phyloP scores from a whole-genome alignment of 495 filamentous ascomycete genomes.

The Hapsidospora chrysogenum region DNA sequence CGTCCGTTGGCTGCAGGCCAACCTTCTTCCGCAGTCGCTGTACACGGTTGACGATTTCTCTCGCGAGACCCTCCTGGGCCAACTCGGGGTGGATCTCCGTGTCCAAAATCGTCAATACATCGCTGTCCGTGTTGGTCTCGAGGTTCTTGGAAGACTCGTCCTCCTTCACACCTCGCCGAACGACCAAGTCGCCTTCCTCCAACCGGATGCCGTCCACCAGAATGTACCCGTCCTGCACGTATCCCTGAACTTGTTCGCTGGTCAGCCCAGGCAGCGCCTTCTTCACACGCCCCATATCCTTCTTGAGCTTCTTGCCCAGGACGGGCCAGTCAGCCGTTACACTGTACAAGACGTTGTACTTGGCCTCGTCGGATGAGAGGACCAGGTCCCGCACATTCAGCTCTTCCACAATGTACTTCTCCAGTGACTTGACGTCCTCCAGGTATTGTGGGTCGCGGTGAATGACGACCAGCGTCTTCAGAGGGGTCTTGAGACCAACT shows the following conservation, averaged over 20 bases:
- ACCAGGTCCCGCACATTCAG: constrained; percentile 79
- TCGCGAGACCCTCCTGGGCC: constrained; percentile 55
- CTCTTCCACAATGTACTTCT: constrained; percentile 76
- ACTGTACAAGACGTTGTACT: constrained; percentile 82
- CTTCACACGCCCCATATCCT: constrained; percentile 77
- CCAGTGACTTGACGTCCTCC: constrained; percentile 68
- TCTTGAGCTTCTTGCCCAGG: constrained; percentile 92
- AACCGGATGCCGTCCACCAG: constrained; percentile 72
- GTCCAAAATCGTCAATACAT: constrained; percentile 73
- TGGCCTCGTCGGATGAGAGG: constrained; percentile 70
- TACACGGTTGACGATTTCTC: constrained; percentile 72
- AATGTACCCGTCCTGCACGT: constrained; percentile 51
- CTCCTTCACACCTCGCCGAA: constrained; percentile 62
- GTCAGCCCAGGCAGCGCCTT: constrained; percentile 70
- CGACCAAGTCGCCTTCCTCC: constrained; percentile 63
- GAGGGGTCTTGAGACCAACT: constrained; percentile 74
- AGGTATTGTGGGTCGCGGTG: constrained; percentile 71
- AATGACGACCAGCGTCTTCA: constrained; percentile 82
- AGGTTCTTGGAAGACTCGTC: constrained; percentile 48
- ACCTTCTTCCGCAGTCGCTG: constrained; percentile 72
- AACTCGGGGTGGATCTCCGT: constrained; percentile 55
- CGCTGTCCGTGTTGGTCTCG: constrained; percentile 72
- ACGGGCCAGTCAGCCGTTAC: constrained; percentile 83
- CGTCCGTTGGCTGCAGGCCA: constrained; percentile 63
- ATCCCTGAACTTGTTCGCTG: constrained; percentile 60